phyloP scores from a whole-genome alignment of 805 yeast species.

The Wickerhamomyces silvicola region DNA sequence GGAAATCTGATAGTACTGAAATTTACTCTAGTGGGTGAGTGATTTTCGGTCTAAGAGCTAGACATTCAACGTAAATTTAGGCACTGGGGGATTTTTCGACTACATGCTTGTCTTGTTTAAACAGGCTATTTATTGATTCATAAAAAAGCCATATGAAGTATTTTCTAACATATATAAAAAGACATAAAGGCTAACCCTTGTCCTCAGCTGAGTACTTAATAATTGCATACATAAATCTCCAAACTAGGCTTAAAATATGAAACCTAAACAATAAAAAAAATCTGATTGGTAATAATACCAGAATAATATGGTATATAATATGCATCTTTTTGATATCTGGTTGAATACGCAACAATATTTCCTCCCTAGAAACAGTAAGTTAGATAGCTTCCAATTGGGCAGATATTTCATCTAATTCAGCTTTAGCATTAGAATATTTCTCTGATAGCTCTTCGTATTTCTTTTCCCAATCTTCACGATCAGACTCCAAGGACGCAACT shows the following conservation, averaged over 20 bases:
- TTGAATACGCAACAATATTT: neutral
- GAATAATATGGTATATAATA: constrained; percentile 4
- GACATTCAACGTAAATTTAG: no score
- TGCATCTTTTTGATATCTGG: constrained; percentile 1
- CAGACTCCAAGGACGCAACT: constrained; percentile 85
- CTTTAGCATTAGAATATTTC: constrained; percentile 78
- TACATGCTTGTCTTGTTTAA: no score
- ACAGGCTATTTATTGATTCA: no score
- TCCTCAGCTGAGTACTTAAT: neutral
- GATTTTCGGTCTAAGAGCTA: no score
- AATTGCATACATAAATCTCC: neutral
- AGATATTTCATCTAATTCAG: constrained; percentile 94
- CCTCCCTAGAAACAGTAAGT: constrained; percentile 5
- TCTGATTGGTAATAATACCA: constrained; percentile 2
- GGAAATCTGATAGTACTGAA: neutral
- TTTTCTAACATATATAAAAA: no score
- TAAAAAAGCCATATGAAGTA: no score
- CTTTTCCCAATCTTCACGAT: constrained; percentile 85
- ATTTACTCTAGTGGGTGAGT: no score
- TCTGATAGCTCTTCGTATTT: constrained; percentile 82
- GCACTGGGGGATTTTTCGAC: no score
- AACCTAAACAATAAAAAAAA: neutral
- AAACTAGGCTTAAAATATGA: neutral
- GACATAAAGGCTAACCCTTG: no score
- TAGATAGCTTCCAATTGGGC: constrained; percentile 73